These are phyloP conservation scores for Cairneyella variabilis DNA, from an alignment of 495 filamentous ascomycete genomes.

Conservation along the genomic window DNA sequence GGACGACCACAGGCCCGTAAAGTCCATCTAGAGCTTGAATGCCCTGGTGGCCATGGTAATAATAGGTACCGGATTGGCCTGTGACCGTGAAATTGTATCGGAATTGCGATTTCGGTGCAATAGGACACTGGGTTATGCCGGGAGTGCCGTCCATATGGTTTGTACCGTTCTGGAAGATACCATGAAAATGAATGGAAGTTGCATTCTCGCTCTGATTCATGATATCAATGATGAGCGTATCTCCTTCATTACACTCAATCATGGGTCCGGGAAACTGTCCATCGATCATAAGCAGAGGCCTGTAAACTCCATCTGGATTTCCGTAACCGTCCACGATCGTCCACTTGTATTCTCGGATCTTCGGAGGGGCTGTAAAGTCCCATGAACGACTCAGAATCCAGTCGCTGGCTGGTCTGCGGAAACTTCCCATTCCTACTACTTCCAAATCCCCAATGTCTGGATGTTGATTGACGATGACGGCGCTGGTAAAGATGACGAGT, in stretches of 20 bases:
- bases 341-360: constrained; percentile 45
- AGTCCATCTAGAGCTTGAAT: constrained; percentile 47
- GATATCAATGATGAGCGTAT: constrained; percentile 43
- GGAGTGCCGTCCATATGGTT: constrained; percentile 60
- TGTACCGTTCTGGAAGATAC: constrained; percentile 58
- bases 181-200: constrained; percentile 61
- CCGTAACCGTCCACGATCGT: constrained; percentile 43
- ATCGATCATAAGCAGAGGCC: constrained; percentile 50
- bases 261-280: constrained; percentile 53
- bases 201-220: constrained; percentile 40
- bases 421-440: not conserved
- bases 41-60: constrained; percentile 39
- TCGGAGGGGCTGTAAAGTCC: constrained; percentile 35
- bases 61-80: constrained; percentile 45
- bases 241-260: constrained; percentile 46
- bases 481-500: constrained; percentile 14
- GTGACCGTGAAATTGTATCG: constrained; percentile 41
- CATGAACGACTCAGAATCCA: constrained; percentile 43
- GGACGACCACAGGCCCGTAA: constrained; percentile 49
- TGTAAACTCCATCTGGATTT: constrained; percentile 50
- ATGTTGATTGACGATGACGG: constrained; percentile 16
- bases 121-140: constrained; percentile 64
- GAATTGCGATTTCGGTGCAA: constrained; percentile 49
- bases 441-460: not conserved
- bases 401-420: constrained; percentile 32